A percentile compares a stretch with the other conserved stretches of the same genome.
Conservation (phyloP, 2,329 filamentous ascomycete species). For the Sclerotinia nivalis region DNA sequence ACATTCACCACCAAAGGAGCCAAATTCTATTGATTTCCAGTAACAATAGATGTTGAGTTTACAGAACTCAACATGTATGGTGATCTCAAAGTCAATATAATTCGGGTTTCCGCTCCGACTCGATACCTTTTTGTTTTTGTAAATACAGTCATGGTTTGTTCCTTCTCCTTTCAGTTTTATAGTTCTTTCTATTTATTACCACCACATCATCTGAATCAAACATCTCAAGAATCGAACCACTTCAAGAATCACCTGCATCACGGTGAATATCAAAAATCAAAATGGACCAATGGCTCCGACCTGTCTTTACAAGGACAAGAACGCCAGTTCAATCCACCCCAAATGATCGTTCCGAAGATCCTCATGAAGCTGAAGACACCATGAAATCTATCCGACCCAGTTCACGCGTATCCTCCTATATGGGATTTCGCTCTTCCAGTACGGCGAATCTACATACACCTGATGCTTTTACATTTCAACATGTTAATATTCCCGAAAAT, state of each 20-base stretch:
- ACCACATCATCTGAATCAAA: background rate
- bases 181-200: background rate
- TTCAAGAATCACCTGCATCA: background rate
- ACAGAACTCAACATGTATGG: background rate
- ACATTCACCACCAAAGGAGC: background rate
- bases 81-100: background rate
- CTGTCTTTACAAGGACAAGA: constrained; percentile 34
- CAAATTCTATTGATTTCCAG: background rate
- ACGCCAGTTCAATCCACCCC: constrained; percentile 27
- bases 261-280: background rate
- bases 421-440: constrained; percentile 30
- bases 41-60: background rate
- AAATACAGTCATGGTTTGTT: background rate
- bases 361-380: constrained; percentile 29
- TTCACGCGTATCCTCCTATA: constrained; percentile 35
- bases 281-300: constrained; percentile 39
- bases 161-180: constrained; percentile 4
- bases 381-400: constrained; percentile 30
- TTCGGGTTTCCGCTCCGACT: background rate
- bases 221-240: background rate
- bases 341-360: constrained; percentile 28
- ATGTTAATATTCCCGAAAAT: constrained; percentile 32
- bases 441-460: constrained; percentile 25
- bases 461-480: constrained; percentile 30
- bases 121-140: background rate